These are phyloP conservation scores for Candida maesae DNA, from an alignment of 805 yeast genomes.

Conservation along the genomic window DNA sequence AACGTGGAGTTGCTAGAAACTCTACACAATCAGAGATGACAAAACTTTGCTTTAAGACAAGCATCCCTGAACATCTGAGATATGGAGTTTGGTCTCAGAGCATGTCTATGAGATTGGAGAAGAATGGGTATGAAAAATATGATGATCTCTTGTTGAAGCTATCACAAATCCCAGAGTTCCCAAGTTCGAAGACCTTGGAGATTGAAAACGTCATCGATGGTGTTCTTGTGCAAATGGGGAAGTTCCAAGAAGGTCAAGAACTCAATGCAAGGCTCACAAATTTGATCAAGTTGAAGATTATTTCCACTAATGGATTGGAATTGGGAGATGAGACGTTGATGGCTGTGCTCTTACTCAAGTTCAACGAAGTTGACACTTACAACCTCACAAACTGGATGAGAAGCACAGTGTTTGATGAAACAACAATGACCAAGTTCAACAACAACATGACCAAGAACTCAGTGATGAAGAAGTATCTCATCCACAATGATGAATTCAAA, in stretches of 20 bases:
- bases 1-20: conserved; percentile 13
- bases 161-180: conserved; percentile 28
- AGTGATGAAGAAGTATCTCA: conserved; percentile 13
- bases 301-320: conserved; percentile 33
- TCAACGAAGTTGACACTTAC: conserved; percentile 21
- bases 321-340: conserved; percentile 34
- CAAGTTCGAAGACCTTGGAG: conserved; percentile 29
- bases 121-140: conserved; percentile 32
- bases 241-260: conserved; percentile 17
- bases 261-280: conserved; percentile 23
- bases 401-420: conserved; percentile 15
- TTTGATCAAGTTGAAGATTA: conserved; percentile 32
- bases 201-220: conserved; percentile 8
- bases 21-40: conserved; percentile 18
- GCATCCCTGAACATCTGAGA: conserved; percentile 23
- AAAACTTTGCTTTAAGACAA: conserved; percentile 21
- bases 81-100: conserved; percentile 20
- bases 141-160: conserved; percentile 33
- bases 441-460: conserved; percentile 15
- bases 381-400: conserved; percentile 20
- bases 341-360: conserved; percentile 21
- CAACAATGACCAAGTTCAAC: conserved; percentile 16
- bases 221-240: conserved; percentile 12
- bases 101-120: conserved; percentile 13
- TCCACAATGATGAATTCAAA: conserved; percentile 5